Percentiles rank a stretch among this genome's conserved stretches.
phyloP scores from a whole-genome alignment of 106 monocot genomes.

The Acanthochlamys bracteata region DNA sequence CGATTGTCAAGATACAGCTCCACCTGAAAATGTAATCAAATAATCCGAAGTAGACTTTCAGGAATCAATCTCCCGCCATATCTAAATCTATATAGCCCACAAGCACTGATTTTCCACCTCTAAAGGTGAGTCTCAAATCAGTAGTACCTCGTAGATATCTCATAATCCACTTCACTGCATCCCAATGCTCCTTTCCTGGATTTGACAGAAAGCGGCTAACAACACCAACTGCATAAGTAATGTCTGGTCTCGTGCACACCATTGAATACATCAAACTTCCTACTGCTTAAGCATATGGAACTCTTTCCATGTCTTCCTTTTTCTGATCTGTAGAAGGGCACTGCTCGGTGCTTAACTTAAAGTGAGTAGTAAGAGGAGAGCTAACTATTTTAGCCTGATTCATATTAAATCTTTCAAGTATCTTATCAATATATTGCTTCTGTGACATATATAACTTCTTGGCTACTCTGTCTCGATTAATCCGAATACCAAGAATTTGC shows the following conservation, averaged over 20 bases:
- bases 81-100: neutral
- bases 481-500: too few relatives aligned
- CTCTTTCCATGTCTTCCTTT: too few relatives aligned
- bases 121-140: neutral
- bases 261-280: neutral
- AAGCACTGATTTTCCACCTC: neutral
- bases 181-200: neutral
- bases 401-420: neutral
- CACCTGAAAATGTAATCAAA: neutral
- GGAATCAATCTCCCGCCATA: neutral
- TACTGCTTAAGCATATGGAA: neutral
- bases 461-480: neutral
- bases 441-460: neutral
- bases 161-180: neutral
- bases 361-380: neutral
- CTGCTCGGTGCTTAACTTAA: neutral
- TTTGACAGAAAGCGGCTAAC: neutral
- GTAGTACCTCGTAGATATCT: neutral
- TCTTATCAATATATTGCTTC: neutral
- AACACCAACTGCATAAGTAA: neutral
- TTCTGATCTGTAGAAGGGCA: neutral
- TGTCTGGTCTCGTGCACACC: neutral
- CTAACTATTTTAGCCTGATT: neutral
- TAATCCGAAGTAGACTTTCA: neutral
- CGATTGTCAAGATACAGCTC: neutral